Percentiles rank a stretch among this genome's conserved stretches.
Evolutionary conservation across 352 stramenopile species (phyloP).

Genomic region (Globisporangium mamillatum): DNA sequence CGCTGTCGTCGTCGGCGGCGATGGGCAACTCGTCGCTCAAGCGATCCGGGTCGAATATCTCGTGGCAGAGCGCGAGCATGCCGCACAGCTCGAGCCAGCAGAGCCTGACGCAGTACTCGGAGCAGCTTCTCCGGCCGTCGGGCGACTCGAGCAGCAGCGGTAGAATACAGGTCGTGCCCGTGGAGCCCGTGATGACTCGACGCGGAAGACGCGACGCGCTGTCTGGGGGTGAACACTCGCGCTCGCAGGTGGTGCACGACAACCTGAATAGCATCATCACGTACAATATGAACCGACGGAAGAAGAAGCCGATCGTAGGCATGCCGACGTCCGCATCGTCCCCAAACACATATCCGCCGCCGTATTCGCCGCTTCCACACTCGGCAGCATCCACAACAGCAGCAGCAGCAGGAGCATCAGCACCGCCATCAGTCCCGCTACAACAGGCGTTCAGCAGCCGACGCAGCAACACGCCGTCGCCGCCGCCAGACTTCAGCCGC

Average conservation of each 20-base stretch:
- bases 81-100: slow-evolving; percentile 18
- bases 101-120: slow-evolving; percentile 13
- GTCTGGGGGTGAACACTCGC: slow-evolving; percentile 31
- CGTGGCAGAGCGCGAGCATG: slow-evolving; percentile 5
- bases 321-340: slow-evolving; percentile 34
- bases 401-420: slow-evolving; percentile 29
- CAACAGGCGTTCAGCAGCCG: slow-evolving; percentile 5
- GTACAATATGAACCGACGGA: slow-evolving; percentile 60
- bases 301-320: slow-evolving; percentile 46
- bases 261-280: slow-evolving; percentile 48
- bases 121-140: slow-evolving; percentile 5
- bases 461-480: not conserved
- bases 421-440: slow-evolving; percentile 28
- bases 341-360: not conserved
- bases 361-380: not conserved
- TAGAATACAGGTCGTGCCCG: slow-evolving; percentile 29
- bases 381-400: slow-evolving; percentile 22
- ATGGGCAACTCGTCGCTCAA: slow-evolving; percentile 20
- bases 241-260: slow-evolving; percentile 14
- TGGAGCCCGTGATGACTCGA: slow-evolving; percentile 24
- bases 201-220: slow-evolving; percentile 41
- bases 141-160: slow-evolving; percentile 4
- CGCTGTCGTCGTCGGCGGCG: slow-evolving; percentile 20
- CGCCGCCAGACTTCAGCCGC: slow-evolving; percentile 1
- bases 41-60: slow-evolving; percentile 18